These are phyloP conservation scores for Lipomyces yamanashiensis DNA, from an alignment of 805 yeast species.

Conservation along the genomic window DNA sequence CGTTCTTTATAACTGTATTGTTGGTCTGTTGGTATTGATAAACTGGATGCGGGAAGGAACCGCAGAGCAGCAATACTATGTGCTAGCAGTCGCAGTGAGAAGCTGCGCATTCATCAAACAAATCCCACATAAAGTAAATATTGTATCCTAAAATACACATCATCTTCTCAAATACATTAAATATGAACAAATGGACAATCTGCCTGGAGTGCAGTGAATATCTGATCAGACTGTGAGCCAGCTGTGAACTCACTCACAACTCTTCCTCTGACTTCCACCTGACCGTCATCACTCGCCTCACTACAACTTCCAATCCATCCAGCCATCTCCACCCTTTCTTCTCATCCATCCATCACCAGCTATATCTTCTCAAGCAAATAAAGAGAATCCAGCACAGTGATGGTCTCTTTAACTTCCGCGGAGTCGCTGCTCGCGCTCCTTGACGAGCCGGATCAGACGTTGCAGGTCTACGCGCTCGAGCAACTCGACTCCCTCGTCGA, in stretches of 20 bases:
- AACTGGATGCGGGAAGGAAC: too few species aligned
- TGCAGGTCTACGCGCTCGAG: constrained; percentile 82
- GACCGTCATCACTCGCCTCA: not conserved
- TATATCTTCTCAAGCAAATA: not conserved
- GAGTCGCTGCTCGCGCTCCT: constrained; percentile 90
- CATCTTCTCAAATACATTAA: too few species aligned
- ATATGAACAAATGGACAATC: too few species aligned
- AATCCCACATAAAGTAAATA: too few species aligned
- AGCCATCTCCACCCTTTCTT: not conserved
- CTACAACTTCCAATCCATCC: not conserved
- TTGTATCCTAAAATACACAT: too few species aligned
- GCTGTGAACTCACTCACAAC: not conserved
- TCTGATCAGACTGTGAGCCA: too few species aligned
- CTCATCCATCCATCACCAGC: not conserved
- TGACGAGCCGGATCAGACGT: constrained; percentile 74
- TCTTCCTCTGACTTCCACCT: constrained; percentile 16
- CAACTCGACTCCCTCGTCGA: constrained; percentile 83
- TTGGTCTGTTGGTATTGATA: too few species aligned
- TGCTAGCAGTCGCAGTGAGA: too few species aligned
- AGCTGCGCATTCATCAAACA: too few species aligned
- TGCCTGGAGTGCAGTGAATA: too few species aligned
- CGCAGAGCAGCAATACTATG: too few species aligned
- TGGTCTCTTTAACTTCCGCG: constrained; percentile 65
- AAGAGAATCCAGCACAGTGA: not conserved
- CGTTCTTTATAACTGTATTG: too few species aligned